Percentiles rank a stretch among this genome's conserved stretches.
Conservation (phyloP, 495 filamentous ascomycete species). For the Xylaria grammica region DNA sequence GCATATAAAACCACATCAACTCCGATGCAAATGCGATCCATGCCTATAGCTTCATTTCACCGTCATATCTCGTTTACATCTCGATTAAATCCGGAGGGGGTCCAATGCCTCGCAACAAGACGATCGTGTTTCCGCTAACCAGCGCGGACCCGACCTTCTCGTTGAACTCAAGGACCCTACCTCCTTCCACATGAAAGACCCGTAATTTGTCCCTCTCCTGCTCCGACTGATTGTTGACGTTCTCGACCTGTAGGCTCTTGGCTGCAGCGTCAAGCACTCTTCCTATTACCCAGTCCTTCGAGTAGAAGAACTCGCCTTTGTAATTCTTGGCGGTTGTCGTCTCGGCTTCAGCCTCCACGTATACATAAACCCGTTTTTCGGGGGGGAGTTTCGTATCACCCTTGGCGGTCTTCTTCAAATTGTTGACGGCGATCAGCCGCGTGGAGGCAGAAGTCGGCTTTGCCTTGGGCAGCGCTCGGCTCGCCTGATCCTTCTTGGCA, state of each 20-base stretch:
- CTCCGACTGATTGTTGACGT: constrained; percentile 82
- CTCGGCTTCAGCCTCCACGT: constrained; percentile 84
- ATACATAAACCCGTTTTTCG: constrained; percentile 83
- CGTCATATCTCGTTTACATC: constrained; percentile 28
- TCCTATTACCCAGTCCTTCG: constrained; percentile 84
- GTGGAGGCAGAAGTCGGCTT: constrained; percentile 65
- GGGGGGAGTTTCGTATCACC: constrained; percentile 79
- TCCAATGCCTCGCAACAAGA: constrained; percentile 84
- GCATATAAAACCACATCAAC: constrained; percentile 28
- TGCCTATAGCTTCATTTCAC: not conserved
- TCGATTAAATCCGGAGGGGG: constrained; percentile 55
- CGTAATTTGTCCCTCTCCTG: constrained; percentile 79
- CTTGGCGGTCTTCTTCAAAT: constrained; percentile 83
- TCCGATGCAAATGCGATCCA: constrained; percentile 29
- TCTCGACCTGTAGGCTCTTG: constrained; percentile 77
- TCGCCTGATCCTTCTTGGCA: constrained; percentile 52
- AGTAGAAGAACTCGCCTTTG: constrained; percentile 82
- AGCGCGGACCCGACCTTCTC: constrained; percentile 77
- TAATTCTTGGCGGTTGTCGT: constrained; percentile 76
- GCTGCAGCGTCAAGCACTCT: constrained; percentile 88
- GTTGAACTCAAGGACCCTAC: constrained; percentile 80
- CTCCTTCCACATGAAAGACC: constrained; percentile 91
- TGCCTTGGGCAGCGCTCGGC: constrained; percentile 58
- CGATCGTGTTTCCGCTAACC: constrained; percentile 83
- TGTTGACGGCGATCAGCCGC: constrained; percentile 67